A percentile compares a stretch with the other conserved stretches of the same genome.
Conservation (phyloP, 2,329 filamentous ascomycete species). For the Beauveria scarabaeidicola region DNA sequence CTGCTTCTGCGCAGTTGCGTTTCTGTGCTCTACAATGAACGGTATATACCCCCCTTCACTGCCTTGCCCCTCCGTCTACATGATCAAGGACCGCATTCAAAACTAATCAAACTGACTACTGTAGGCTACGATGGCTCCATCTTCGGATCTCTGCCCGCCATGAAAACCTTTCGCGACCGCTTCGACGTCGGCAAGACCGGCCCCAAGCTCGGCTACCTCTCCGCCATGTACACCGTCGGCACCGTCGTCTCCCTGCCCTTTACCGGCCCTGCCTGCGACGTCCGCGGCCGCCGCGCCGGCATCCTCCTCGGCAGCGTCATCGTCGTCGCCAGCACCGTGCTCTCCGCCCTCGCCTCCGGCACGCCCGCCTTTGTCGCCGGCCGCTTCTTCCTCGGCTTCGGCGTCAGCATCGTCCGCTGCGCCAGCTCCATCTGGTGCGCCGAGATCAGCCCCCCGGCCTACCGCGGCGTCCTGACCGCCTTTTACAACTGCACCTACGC, state of each 20-base stretch:
- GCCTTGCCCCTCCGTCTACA: not conserved
- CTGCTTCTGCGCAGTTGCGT: constrained; percentile 11
- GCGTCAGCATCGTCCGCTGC: constrained; percentile 26
- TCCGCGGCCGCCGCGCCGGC: constrained; percentile 5
- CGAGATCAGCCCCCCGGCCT: constrained; percentile 34
- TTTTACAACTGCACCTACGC: constrained; percentile 33
- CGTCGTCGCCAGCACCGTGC: constrained; percentile 28
- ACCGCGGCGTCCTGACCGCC: constrained; percentile 29
- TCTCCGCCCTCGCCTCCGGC: constrained; percentile 33
- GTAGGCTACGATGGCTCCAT: constrained; percentile 39
- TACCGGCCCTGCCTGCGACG: constrained; percentile 20
- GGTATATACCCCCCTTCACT: not conserved
- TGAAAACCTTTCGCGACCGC: constrained; percentile 7
- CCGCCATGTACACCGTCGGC: constrained; percentile 10
- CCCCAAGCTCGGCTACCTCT: constrained; percentile 7
- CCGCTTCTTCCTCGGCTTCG: constrained; percentile 54
- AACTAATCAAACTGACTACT: not conserved
- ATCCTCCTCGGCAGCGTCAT: constrained; percentile 6
- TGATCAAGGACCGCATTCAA: not conserved
- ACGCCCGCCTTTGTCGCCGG: constrained; percentile 42
- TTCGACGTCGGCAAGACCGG: constrained; percentile 5
- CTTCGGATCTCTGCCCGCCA: constrained; percentile 36
- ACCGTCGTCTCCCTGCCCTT: constrained; percentile 17
- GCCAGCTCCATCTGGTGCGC: constrained; percentile 32
- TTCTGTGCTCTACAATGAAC: constrained; percentile 15